Evolutionary conservation across 371 early-diverging fungal species (phyloP).

Genomic region (Vairimorpha apis): DNA sequence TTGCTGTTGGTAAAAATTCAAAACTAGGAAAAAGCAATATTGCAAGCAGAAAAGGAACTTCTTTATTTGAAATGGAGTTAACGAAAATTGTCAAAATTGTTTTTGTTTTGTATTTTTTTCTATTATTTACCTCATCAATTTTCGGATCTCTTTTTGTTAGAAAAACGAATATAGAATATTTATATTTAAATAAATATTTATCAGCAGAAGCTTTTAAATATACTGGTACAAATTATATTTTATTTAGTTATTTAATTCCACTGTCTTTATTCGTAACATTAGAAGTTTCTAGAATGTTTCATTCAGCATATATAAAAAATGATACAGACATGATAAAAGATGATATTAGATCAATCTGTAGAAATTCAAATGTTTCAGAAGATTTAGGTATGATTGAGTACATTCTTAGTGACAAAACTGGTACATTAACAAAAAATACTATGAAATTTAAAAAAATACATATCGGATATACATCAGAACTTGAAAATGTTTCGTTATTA

Average conservation of each 20-base stretch:
- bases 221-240: conserved; percentile 60
- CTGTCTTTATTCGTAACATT: conserved; percentile 86
- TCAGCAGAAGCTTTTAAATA: conserved; percentile 30
- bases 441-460: conserved; percentile 75
- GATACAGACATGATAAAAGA: conserved; percentile 47
- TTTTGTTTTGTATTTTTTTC: conserved; percentile 53
- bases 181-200: conserved; percentile 27
- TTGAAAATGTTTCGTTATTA: conserved; percentile 5
- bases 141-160: conserved; percentile 46
- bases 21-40: conserved; percentile 76
- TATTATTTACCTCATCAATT: conserved; percentile 53
- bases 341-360: conserved; percentile 74
- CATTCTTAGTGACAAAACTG: conserved; percentile 93
- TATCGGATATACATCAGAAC: neutral
- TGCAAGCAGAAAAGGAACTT: conserved; percentile 62
- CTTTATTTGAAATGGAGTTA: conserved; percentile 48
- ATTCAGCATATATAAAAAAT: conserved; percentile 70
- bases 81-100: conserved; percentile 41
- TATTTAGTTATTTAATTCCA: conserved; percentile 70
- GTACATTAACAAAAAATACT: conserved; percentile 94
- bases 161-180: conserved; percentile 38
- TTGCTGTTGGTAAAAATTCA: conserved; percentile 80
- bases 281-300: conserved; percentile 67
- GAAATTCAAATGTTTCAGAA: conserved; percentile 67
- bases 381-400: conserved; percentile 93